A percentile compares a stretch with the other conserved stretches of the same genome.
Evolutionary conservation across 805 yeast genomes (phyloP).

Genomic region (Nakazawaea anatomiae): DNA sequence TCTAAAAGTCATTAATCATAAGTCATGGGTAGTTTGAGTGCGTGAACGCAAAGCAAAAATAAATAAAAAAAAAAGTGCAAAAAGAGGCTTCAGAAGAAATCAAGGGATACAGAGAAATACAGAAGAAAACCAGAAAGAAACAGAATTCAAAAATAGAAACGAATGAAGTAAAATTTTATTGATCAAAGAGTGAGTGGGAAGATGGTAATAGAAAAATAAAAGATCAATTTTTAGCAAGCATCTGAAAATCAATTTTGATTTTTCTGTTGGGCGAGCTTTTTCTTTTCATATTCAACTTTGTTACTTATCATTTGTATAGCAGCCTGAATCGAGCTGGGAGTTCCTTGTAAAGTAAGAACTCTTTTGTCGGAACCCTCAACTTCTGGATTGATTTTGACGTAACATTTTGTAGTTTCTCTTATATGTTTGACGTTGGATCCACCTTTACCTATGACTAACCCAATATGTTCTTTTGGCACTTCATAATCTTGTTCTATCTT

Average conservation of each 20-base stretch:
- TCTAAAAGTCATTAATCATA: not conserved
- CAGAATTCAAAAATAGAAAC: not conserved
- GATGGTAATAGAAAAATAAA: not conserved
- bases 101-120: not conserved
- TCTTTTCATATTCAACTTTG: conserved; percentile 60
- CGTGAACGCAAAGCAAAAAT: too few relatives aligned
- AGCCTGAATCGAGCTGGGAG: conserved; percentile 60
- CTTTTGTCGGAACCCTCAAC: conserved; percentile 54
- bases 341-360: conserved; percentile 62
- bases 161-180: not conserved
- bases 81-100: not conserved
- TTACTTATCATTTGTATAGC: conserved; percentile 70
- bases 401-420: conserved; percentile 67
- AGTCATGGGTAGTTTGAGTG: too few relatives aligned
- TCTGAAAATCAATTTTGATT: conserved; percentile 1
- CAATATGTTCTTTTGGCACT: conserved; percentile 75
- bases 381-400: conserved; percentile 62
- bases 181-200: not conserved
- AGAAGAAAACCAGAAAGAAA: not conserved
- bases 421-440: conserved; percentile 79
- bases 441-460: conserved; percentile 80
- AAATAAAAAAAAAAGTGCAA: too few relatives aligned
- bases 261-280: conserved; percentile 18
- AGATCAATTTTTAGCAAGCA: not conserved
- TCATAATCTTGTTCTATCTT: conserved; percentile 62